Evolutionary conservation across 495 filamentous ascomycete species (phyloP).

Genomic region (Penicillium paradoxum): DNA sequence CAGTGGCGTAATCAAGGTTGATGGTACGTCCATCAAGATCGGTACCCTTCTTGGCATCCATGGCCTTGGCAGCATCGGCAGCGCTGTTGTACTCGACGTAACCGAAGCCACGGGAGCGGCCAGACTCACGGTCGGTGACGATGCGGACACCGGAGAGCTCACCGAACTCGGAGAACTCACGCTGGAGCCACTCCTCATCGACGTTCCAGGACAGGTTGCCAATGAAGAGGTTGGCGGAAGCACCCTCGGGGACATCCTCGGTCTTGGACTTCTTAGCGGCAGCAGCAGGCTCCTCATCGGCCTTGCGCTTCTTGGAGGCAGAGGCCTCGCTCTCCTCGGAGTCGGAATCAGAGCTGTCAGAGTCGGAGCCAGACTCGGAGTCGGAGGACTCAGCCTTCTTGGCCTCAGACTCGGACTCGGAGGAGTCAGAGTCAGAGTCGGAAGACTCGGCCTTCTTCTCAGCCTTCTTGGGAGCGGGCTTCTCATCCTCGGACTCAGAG

Average conservation of each 20-base stretch:
- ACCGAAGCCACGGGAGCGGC: conserved; percentile 91
- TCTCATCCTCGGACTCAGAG: conserved; percentile 31
- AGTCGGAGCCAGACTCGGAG: conserved; percentile 29
- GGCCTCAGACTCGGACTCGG: conserved; percentile 26
- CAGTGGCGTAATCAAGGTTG: conserved; percentile 84
- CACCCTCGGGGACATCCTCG: conserved; percentile 57
- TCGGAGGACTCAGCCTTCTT: conserved; percentile 29
- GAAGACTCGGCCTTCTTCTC: conserved; percentile 35
- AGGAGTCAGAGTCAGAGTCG: conserved; percentile 31
- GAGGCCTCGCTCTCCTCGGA: conserved; percentile 49
- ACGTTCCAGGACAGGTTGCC: conserved; percentile 94
- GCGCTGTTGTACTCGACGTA: conserved; percentile 84
- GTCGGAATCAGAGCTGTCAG: conserved; percentile 38
- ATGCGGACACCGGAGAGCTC: conserved; percentile 71
- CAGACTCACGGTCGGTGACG: conserved; percentile 75
- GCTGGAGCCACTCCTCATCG: conserved; percentile 82
- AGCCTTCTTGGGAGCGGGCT: conserved; percentile 32
- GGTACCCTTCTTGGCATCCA: conserved; percentile 70
- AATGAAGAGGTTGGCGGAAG: conserved; percentile 74
- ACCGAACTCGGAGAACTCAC: conserved; percentile 82
- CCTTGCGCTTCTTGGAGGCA: conserved; percentile 84
- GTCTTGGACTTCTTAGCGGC: conserved; percentile 83
- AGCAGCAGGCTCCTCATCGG: conserved; percentile 58
- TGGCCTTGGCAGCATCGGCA: conserved; percentile 69
- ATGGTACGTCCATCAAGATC: conserved; percentile 80